A percentile compares a stretch with the other conserved stretches of the same genome.
phyloP scores from a whole-genome alignment of 2,329 filamentous ascomycete genomes.

The Curvularia lunata region DNA sequence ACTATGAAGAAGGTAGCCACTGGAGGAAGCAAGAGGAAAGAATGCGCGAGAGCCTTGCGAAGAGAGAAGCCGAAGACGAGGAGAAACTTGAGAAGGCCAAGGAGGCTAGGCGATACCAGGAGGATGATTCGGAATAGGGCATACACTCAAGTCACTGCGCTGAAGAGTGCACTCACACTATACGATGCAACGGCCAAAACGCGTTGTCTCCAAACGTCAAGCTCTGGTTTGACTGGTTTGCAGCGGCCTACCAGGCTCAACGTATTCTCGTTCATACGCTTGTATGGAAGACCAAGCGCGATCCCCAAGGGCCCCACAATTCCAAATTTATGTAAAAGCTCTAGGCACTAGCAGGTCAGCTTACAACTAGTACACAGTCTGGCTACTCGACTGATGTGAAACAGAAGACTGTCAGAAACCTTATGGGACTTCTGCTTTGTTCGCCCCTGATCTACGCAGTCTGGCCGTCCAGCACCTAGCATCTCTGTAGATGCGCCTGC shows the following conservation, averaged over 20 bases:
- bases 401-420: not conserved
- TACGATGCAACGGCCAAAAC: not conserved
- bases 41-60: constrained; percentile 53
- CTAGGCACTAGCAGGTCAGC: constrained; percentile 6
- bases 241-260: not conserved
- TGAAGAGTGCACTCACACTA: constrained; percentile 1
- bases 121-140: constrained; percentile 42
- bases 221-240: not conserved
- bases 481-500: not conserved
- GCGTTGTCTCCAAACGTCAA: not conserved
- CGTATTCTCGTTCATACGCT: not conserved
- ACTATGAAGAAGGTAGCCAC: constrained; percentile 85
- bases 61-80: constrained; percentile 49
- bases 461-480: not conserved
- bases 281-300: too few species aligned
- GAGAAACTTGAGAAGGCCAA: constrained; percentile 31
- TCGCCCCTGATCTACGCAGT: not conserved
- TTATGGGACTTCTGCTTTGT: not conserved
- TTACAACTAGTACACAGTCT: not conserved
- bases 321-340: not conserved
- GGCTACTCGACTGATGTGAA: not conserved
- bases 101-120: constrained; percentile 32
- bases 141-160: not conserved
- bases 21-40: constrained; percentile 85
- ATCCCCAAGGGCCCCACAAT: not conserved